Evolutionary conservation across 2,329 filamentous ascomycete species (phyloP).

Genomic region (Talaromyces sp.): DNA sequence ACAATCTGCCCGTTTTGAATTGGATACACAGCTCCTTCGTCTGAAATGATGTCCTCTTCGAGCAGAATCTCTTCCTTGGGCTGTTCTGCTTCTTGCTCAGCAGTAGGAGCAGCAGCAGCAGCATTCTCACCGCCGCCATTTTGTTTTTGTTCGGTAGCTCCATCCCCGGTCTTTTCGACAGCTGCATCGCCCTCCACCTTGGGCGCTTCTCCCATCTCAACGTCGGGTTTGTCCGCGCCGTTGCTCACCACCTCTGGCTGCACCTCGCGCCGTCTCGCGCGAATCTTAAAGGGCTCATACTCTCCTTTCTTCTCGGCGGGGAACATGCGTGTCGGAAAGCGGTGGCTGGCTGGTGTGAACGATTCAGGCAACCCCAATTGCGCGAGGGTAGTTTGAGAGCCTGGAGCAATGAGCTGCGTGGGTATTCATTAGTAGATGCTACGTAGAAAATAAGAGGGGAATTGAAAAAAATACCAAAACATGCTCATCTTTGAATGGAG

Average conservation of each 20-base stretch:
- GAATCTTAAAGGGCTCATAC: slow-evolving; percentile 76
- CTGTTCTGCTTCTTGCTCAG: slow-evolving; percentile 15
- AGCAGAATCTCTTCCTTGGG: slow-evolving; percentile 53
- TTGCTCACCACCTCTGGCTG: slow-evolving; percentile 20
- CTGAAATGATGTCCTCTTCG: slow-evolving; percentile 82
- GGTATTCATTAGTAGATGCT: neutral
- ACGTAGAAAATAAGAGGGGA: neutral
- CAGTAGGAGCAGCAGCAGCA: neutral
- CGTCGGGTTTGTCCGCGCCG: slow-evolving; percentile 30
- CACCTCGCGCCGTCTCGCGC: slow-evolving; percentile 38
- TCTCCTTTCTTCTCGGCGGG: slow-evolving; percentile 67
- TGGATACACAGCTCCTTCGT: slow-evolving; percentile 86
- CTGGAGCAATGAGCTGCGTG: slow-evolving; percentile 50
- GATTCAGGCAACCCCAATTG: slow-evolving; percentile 84
- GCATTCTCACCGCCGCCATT: neutral
- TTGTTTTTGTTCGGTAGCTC: neutral
- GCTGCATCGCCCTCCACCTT: slow-evolving; percentile 4
- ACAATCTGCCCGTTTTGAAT: slow-evolving; percentile 74
- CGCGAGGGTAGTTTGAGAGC: slow-evolving; percentile 83
- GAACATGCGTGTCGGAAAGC: slow-evolving; percentile 93
- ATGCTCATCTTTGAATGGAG: slow-evolving; percentile 49
- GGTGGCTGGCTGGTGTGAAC: slow-evolving; percentile 83
- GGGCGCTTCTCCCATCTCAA: slow-evolving; percentile 42
- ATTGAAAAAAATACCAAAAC: slow-evolving; percentile 37
- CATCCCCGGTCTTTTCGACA: neutral